These are phyloP conservation scores for Pseudophaeomoniella oleicola DNA, from an alignment of 2,329 filamentous ascomycete genomes.

Conservation along the genomic window DNA sequence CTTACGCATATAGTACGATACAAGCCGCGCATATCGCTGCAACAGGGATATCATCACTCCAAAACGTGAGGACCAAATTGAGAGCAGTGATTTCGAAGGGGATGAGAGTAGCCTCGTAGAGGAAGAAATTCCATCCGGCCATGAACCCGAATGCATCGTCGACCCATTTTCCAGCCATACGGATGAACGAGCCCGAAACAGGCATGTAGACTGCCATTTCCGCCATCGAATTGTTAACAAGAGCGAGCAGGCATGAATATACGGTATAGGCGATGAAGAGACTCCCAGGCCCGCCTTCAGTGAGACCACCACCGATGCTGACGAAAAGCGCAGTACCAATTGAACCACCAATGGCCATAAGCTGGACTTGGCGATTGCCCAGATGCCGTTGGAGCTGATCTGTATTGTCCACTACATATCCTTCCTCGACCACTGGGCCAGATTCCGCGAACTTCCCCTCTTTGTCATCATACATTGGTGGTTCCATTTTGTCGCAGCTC, in stretches of 20 bases:
- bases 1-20: conserved; percentile 23
- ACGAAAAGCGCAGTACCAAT: conserved; percentile 25
- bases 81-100: conserved; percentile 28
- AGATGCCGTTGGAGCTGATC: conserved; percentile 32
- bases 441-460: conserved; percentile 1
- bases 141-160: conserved; percentile 30
- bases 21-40: conserved; percentile 21
- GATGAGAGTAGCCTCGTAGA: conserved; percentile 25
- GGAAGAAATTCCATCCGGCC: conserved; percentile 32
- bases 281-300: conserved; percentile 21
- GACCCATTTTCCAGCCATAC: conserved; percentile 27
- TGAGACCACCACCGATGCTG: conserved; percentile 21
- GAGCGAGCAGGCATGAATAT: conserved; percentile 15
- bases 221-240: conserved; percentile 25
- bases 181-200: conserved; percentile 25
- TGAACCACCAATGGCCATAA: conserved; percentile 31
- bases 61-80: conserved; percentile 24
- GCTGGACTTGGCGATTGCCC: conserved; percentile 41
- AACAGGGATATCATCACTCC: conserved; percentile 22
- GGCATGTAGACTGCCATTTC: conserved; percentile 31
- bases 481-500: no score
- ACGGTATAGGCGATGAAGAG: conserved; percentile 22
- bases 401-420: conserved; percentile 15
- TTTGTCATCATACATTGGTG: conserved; percentile 1
- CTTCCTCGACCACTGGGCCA: conserved; percentile 26